Evolutionary conservation across 1,284 basidiomycete genomes (phyloP), one percentile per base, ranked within the genome.

Genomic region (Fomitopsis betulina): DNA sequence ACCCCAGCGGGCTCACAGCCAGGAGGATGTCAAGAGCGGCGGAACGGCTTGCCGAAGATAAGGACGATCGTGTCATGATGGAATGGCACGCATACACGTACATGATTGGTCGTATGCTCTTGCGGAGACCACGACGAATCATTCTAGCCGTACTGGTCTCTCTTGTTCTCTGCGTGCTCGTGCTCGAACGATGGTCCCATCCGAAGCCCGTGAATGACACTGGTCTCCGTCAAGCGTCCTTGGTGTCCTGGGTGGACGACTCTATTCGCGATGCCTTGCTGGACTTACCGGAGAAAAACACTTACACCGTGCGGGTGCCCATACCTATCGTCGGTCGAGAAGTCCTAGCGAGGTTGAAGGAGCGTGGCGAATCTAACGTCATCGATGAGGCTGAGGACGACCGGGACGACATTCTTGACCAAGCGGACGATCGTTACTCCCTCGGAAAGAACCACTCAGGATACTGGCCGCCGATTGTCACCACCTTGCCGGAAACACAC

Each of bases 401-500:
- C 25, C 23, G 25, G 45, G 25, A 30, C 25, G 45, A 3, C 45
- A 19, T 21, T 9, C 27, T 50, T 17, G 25, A 50, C 27, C 30
- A 51, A 21, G 30, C 32, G 19, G 49, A 51, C 49, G 23, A 35
- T 12, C 49, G 49, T 10, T 51, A 51, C 49, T 19, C 30, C 32
- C 35, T 27, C 9, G 19, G 19, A 21, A 43, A 25, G n/a, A 19
- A 43, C 4, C 5, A 25, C n/a, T 17, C 43, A 19, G 32, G 37
- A 27, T 19, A 42, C 33, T 69, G 73, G 67, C 72, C 72, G 5
- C 73, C 72, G 15, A 49, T 69, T 9, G 71, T 75, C 13, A 72
- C 72, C 13, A 63, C 64, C 3, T 65, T 75, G 38, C 74, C 74
- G 3, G 72, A 72, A 49, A 53, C 63, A 47, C 50, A 13, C 51